These are phyloP conservation scores for Stagonosporopsis chrysanthemi DNA, from an alignment of 2,329 filamentous ascomycete species.

Conservation along the genomic window DNA sequence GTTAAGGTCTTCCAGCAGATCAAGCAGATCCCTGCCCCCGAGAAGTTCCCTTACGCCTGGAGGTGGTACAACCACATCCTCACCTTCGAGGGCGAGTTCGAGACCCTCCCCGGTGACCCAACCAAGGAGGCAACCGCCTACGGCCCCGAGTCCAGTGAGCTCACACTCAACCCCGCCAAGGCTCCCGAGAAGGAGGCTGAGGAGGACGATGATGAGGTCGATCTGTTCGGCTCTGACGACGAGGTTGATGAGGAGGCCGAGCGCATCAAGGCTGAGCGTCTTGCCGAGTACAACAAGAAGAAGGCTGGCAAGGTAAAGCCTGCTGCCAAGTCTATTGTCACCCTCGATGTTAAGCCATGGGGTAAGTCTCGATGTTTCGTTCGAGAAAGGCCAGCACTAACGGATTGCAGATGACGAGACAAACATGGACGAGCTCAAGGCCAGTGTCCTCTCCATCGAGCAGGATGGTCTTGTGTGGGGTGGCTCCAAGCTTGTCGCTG, in stretches of 20 bases:
- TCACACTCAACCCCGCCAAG: conserved; percentile 85
- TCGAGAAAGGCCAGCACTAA: conserved; percentile 28
- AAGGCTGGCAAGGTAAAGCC: conserved; percentile 93
- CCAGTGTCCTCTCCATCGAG: conserved; percentile 80
- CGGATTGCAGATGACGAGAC: conserved; percentile 80
- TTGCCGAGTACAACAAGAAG: conserved; percentile 96
- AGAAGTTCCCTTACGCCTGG: conserved; percentile 91
- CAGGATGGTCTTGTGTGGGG: conserved; percentile 97
- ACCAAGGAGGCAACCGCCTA: conserved; percentile 89
- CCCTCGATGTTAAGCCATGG: conserved; percentile 97
- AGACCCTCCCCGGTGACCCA: conserved; percentile 87
- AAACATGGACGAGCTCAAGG: conserved; percentile 83
- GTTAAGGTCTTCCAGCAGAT: conserved; percentile 94
- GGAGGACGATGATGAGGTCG: conserved; percentile 74
- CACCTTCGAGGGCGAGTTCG: conserved; percentile 91
- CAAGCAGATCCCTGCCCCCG: conserved; percentile 74
- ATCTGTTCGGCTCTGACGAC: conserved; percentile 91
- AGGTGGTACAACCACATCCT: conserved; percentile 99
- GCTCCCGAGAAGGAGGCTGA: conserved; percentile 71
- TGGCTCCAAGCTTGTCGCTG: conserved; percentile 83
- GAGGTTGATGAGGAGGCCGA: conserved; percentile 72
- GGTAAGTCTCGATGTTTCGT: conserved; percentile 65
- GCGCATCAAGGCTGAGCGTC: conserved; percentile 83
- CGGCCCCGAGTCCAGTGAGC: conserved; percentile 81
- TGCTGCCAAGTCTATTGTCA: conserved; percentile 94